Conservation (phyloP, 257 asterid genomes). For the Ballota nigra region DNA sequence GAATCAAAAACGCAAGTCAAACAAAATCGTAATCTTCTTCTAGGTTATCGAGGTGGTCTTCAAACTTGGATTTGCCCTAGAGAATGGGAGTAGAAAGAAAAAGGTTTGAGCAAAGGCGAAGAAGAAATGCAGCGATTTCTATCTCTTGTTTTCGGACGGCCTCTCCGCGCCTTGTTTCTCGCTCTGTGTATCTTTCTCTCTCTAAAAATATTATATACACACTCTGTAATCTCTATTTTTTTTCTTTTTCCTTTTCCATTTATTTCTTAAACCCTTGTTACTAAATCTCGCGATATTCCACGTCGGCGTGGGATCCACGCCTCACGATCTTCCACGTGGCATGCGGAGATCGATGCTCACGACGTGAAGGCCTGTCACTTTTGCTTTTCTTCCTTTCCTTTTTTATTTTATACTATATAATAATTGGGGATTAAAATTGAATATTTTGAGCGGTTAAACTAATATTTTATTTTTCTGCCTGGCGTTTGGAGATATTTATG, state of each 20-base stretch:
- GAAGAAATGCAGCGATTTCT: conserved; percentile 40
- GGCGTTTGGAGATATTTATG: conserved; percentile 15
- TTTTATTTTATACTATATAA: not conserved
- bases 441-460: not conserved
- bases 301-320: conserved; percentile 56
- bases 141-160: conserved; percentile 66
- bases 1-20: conserved; percentile 28
- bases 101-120: conserved; percentile 33
- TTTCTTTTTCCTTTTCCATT: not conserved
- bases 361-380: conserved; percentile 52
- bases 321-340: conserved; percentile 49
- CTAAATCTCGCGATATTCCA: conserved; percentile 41
- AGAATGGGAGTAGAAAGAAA: conserved; percentile 40
- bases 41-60: conserved; percentile 34
- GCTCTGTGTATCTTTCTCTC: conserved; percentile 53
- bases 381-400: not conserved
- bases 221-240: not conserved
- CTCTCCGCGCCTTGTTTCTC: conserved; percentile 99
- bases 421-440: conserved; percentile 1
- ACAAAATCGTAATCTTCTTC: conserved; percentile 15
- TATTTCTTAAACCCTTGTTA: conserved; percentile 41
- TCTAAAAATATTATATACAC: conserved; percentile 18
- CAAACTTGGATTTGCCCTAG: conserved; percentile 49
- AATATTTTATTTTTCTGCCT: not conserved
- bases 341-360: conserved; percentile 23